Evolutionary conservation across 352 stramenopile species (phyloP), one percentile per base, ranked within the genome.

Genomic region (Pythium scleroteichum): DNA sequence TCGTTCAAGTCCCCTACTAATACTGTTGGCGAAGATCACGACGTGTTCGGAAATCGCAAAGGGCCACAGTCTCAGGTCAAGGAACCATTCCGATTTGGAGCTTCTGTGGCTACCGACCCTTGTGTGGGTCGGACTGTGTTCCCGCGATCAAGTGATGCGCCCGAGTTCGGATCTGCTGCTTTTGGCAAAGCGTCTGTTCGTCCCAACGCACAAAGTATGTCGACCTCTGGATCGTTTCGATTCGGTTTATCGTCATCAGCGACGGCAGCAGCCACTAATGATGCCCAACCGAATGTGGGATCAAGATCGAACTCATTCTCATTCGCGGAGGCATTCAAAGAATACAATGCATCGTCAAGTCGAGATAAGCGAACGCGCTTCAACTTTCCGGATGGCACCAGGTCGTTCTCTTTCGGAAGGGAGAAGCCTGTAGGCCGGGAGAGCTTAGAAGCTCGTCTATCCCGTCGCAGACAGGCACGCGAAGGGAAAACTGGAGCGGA

Each of bases 321-420:
- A 5, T 66, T 66, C n/a, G 51, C 60, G 20, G 26, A n/a, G 23
- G 59, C 59, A 2, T 66, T 66, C 45, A 60, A 61, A n/a, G 59
- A 66, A 4, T 56, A 56, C 20, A n/a, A 57, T 12, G 8, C 27
- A 14, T 44, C 47, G 6, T 33, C 35, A 24, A 52, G 20, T 53
- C 23, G 29, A 29, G 41, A 9, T 22, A 35, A 33, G 9, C 27
- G 7, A 20, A 13, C 38, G 14, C 13, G 38, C 3, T 44, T 49
- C 42, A 49, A 24, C 5, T 49, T 49, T 49, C 38, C 19, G 2
- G 51, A 50, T 8, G 23, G 8, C 9, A 29, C 38, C 23, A 59
- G 24, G n/a, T 59, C 41, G 23, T 39, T 59, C 24, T 32, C 14
- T 19, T 19, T 59, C 4, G 44, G 33, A 40, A 54, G 8, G 7